Conservation (phyloP, 2,329 filamentous ascomycete species). For the Pestalotiopsis sp. region DNA sequence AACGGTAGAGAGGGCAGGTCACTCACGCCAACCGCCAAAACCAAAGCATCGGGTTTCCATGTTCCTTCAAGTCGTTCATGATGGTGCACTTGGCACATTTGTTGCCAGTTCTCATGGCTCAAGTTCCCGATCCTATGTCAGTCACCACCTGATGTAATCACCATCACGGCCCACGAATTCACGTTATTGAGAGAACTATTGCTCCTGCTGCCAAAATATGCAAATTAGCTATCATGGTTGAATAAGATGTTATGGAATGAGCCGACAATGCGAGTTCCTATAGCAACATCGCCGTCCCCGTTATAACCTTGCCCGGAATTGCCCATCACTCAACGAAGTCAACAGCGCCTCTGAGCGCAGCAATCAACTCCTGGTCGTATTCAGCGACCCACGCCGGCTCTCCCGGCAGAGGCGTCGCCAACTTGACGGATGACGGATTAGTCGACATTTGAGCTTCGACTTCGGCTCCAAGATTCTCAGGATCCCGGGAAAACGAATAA, state of each 20-base stretch:
- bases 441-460: not conserved
- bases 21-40: not conserved
- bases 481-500: not conserved
- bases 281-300: not conserved
- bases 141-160: no score
- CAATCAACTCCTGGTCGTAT: slow-evolving; percentile 29
- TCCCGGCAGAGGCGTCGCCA: not conserved
- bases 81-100: no score
- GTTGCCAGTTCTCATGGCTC: no score
- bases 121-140: no score
- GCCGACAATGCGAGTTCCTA: not conserved
- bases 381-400: slow-evolving; percentile 31
- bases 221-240: not conserved
- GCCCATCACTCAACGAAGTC: slow-evolving; percentile 30
- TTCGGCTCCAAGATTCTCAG: not conserved
- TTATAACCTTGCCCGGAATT: not conserved
- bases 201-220: not conserved
- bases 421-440: not conserved
- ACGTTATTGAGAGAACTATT: not conserved
- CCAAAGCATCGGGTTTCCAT: not conserved
- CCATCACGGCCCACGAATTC: not conserved
- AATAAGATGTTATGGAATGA: not conserved
- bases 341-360: slow-evolving; percentile 28
- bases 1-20: not conserved
- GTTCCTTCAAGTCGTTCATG: no score